Base-by-base conservation (phyloP, 495 filamentous ascomycete species). In the Friedmanniomyces endolithicus region DNA sequence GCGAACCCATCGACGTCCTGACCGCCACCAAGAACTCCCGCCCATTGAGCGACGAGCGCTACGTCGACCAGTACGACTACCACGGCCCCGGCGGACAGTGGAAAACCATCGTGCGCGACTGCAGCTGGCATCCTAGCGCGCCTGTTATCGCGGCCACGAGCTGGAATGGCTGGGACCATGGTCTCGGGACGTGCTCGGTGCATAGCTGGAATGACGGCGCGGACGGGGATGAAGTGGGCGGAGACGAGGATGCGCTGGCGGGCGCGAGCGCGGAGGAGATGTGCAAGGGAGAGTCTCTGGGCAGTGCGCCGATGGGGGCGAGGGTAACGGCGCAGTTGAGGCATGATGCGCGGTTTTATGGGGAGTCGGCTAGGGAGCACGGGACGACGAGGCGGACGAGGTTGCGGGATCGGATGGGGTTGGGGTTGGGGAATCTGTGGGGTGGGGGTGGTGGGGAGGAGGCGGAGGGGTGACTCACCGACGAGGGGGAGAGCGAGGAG, bases 91-190 rank as follows among this genome's bases (percentile, higher is more conserved):
- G 71, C 16, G 67, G 73, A 27, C 52, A 65, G 2, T 90, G 87
- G 85, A 76, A 76, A 64, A 90, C 89, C 0, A 85, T 89, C 57
- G 88, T 97, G 35, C 78, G 92, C 51, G 92, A 98, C 75, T 88
- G 86, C 23, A 88, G 84, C 60, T 98, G 92, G 92, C 92, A 97
- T 75, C 92, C 92, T 1, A 83, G 78, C 66, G 87, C 86, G 14
- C 89, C 90, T 2, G 75, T 95, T 22, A 72, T 98, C 64, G 94
- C 90, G 65, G 87, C 87, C 52, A 89, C 87, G 16, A 79, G 83
- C 1, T 86, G 86, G 83, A 87, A 87, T 57, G 85, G 86, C 29
- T 83, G 77, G 69, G 82, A 78, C 34, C 73, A 79, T 63, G 74
- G 79, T 11, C 72, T 73, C 0, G 87, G 87, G 6, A 90, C 87